Percentiles rank a stretch among this genome's conserved stretches.
Conservation (phyloP, 2,329 filamentous ascomycete genomes). For the Rutstroemia sp. region DNA sequence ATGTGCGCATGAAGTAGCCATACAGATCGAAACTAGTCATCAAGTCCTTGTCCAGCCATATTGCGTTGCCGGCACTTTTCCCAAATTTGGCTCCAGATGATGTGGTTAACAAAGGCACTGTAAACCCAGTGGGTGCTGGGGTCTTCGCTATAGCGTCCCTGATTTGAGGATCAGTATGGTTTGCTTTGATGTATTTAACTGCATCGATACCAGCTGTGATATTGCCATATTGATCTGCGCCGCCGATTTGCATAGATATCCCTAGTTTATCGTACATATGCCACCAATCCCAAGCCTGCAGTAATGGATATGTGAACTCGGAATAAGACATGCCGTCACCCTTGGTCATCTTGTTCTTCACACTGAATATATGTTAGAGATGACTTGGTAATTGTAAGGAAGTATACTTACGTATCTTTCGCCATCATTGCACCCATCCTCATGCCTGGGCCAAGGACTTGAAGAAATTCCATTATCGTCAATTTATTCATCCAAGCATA, state of each 20-base stretch:
- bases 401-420: conserved; percentile 67
- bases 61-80: conserved; percentile 86
- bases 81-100: conserved; percentile 84
- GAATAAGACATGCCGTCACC: conserved; percentile 91
- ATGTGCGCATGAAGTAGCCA: conserved; percentile 76
- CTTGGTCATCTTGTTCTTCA: conserved; percentile 74
- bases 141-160: conserved; percentile 35
- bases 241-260: conserved; percentile 83
- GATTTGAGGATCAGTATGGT: conserved; percentile 41
- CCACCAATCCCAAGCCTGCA: conserved; percentile 98
- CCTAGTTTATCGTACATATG: conserved; percentile 62
- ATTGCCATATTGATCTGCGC: conserved; percentile 94
- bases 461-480: conserved; percentile 66
- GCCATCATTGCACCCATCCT: conserved; percentile 81
- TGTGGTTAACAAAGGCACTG: conserved; percentile 83
- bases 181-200: conserved; percentile 65
- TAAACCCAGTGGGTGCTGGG: conserved; percentile 67
- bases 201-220: conserved; percentile 85
- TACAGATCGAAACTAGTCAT: conserved; percentile 83
- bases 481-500: conserved; percentile 71
- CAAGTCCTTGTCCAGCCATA: conserved; percentile 83
- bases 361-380: conserved; percentile 30
- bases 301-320: conserved; percentile 86
- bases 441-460: conserved; percentile 64
- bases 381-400: neutral